Percentiles rank a stretch among this genome's conserved stretches.
These are phyloP conservation scores for Nakazawaea ernobii DNA, from an alignment of 805 yeast genomes.

Conservation along the genomic window DNA sequence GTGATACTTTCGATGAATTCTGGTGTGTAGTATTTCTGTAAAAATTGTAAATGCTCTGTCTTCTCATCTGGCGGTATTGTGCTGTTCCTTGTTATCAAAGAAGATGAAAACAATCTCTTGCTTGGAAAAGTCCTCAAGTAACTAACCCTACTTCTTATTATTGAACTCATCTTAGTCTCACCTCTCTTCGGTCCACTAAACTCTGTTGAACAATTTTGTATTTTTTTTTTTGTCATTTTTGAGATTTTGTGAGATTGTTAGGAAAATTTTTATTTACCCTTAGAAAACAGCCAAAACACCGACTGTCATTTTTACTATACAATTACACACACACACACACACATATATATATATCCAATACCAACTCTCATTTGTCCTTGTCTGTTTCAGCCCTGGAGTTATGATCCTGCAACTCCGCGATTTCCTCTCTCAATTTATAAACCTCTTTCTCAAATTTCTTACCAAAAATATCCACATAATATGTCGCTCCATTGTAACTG, in stretches of 20 bases:
- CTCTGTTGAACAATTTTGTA: not conserved
- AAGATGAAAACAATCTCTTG: not conserved
- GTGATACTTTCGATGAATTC: constrained; percentile 76
- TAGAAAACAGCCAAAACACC: no score
- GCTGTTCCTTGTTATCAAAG: not conserved
- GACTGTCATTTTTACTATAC: no score
- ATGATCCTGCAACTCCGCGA: constrained; percentile 49
- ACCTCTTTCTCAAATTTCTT: constrained; percentile 86
- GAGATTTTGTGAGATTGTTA: no score
- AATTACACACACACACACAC: no score
- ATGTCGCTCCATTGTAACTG: constrained; percentile 90
- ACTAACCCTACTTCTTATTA: constrained; percentile 1
- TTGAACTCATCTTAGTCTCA: not conserved
- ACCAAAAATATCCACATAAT: constrained; percentile 89
- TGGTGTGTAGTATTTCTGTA: constrained; percentile 76
- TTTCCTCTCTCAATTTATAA: constrained; percentile 59
- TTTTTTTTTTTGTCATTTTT: not conserved
- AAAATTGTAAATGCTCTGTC: constrained; percentile 43
- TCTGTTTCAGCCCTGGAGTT: not conserved
- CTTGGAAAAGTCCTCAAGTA: not conserved
- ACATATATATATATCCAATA: not conserved
- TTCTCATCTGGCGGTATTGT: not conserved
- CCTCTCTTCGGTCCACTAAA: not conserved
- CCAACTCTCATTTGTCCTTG: not conserved
- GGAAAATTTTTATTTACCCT: no score